Conservation (phyloP, 2,329 filamentous ascomycete species). For the Thelonectria blattea region DNA sequence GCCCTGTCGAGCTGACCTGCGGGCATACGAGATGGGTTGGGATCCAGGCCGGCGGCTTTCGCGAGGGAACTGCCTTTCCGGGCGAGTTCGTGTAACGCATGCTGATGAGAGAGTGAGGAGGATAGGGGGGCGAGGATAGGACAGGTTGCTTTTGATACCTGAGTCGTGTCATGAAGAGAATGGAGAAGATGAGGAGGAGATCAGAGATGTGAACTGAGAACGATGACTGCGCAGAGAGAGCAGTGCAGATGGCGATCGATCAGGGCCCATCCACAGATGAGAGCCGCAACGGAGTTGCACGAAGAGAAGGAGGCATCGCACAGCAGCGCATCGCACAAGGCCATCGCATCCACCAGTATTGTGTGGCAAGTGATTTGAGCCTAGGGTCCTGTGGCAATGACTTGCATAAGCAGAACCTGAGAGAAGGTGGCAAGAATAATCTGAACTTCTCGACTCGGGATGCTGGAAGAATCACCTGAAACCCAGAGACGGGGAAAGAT, state of each 20-base stretch:
- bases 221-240: background rate
- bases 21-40: background rate
- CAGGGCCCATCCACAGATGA: background rate
- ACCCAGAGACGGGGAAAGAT: too few relatives aligned
- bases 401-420: too few relatives aligned
- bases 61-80: background rate
- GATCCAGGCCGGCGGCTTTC: background rate
- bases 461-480: too few relatives aligned
- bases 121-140: background rate
- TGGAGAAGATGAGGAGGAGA: background rate
- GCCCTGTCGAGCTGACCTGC: background rate
- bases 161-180: background rate
- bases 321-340: background rate
- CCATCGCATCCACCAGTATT: too few relatives aligned
- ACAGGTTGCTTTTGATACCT: too few relatives aligned
- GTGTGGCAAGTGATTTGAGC: too few relatives aligned
- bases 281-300: background rate
- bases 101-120: background rate
- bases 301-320: background rate
- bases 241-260: background rate
- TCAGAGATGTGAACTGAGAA: background rate
- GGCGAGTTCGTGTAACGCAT: constrained; percentile 1
- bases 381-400: too few relatives aligned
- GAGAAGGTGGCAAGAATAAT: too few relatives aligned
- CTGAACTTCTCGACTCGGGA: too few relatives aligned